Evolutionary conservation across 495 filamentous ascomycete species (phyloP).

Genomic region (Podospora pseudopauciseta): DNA sequence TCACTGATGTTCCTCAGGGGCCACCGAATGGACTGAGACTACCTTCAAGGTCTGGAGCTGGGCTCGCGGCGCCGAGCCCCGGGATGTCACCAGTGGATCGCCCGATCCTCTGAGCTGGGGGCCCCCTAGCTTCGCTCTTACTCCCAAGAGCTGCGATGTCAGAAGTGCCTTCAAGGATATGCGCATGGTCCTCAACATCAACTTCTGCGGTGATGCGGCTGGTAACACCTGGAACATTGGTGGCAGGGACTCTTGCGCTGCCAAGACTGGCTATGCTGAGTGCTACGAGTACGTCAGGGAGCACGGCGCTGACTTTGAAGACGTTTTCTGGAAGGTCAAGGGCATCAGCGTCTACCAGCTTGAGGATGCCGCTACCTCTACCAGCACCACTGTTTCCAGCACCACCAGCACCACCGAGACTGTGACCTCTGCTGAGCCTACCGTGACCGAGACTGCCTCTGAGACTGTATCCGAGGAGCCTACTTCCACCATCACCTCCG

Average conservation of each 20-base stretch:
- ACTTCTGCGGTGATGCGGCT: conserved; percentile 49
- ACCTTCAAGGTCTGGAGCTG: conserved; percentile 74
- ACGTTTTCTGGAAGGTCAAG: conserved; percentile 54
- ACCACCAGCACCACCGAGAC: conserved; percentile 30
- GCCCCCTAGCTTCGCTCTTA: conserved; percentile 55
- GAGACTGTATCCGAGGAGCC: conserved; percentile 16
- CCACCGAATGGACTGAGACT: conserved; percentile 65
- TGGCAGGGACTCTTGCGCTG: conserved; percentile 21
- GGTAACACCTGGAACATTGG: conserved; percentile 29
- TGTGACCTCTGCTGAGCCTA: conserved; percentile 19
- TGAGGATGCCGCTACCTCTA: conserved; percentile 35
- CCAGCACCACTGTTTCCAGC: conserved; percentile 21
- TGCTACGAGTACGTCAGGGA: conserved; percentile 59
- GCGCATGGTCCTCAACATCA: conserved; percentile 47
- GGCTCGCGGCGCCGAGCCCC: conserved; percentile 47
- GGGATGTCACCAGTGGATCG: conserved; percentile 45
- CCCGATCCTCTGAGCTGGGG: conserved; percentile 66
- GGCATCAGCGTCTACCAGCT: conserved; percentile 52
- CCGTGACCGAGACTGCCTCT: conserved; percentile 8
- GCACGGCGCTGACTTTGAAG: conserved; percentile 52
- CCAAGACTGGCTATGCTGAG: conserved; percentile 22
- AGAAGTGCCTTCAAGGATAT: conserved; percentile 43
- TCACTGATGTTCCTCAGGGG: conserved; percentile 36
- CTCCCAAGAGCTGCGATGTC: conserved; percentile 40
- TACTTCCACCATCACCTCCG: conserved; percentile 8